phyloP scores from a whole-genome alignment of 1,284 basidiomycete genomes.

The Cryptococcus jaspeensis region DNA sequence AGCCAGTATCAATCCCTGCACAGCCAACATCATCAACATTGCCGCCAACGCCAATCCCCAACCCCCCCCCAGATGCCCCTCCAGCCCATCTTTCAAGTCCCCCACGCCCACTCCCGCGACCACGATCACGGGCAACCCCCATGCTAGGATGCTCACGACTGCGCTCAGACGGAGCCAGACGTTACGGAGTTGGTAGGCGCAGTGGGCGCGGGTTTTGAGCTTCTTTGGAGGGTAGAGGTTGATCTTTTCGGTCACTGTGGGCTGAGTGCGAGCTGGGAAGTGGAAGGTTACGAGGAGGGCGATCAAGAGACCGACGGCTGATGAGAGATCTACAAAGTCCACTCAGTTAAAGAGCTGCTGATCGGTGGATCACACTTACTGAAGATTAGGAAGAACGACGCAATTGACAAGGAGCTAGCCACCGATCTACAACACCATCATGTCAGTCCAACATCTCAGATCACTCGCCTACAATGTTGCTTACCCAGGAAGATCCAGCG shows the following conservation, averaged over 20 bases:
- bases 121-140: conserved; percentile 4
- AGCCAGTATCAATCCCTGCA: conserved; percentile 1
- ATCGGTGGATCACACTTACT: background rate
- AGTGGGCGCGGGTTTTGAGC: background rate
- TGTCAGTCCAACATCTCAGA: too few relatives aligned
- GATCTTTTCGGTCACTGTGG: background rate
- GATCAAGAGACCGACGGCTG: background rate
- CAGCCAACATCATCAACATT: background rate
- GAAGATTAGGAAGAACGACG: conserved; percentile 9
- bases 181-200: conserved; percentile 2
- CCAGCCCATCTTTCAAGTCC: background rate
- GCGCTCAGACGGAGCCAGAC: background rate
- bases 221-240: background rate
- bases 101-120: conserved; percentile 1
- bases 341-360: background rate
- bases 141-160: conserved; percentile 1
- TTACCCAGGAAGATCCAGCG: background rate
- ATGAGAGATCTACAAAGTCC: conserved; percentile 2
- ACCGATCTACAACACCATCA: conserved; percentile 3
- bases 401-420: conserved; percentile 8
- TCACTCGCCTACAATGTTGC: too few relatives aligned
- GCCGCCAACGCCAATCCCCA: conserved; percentile 8
- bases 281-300: conserved; percentile 2
- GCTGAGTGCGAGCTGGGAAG: conserved; percentile 5
- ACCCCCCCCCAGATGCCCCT: background rate